Conservation (phyloP, 148 eudicot genomes). For the Pouteria glomerata region DNA sequence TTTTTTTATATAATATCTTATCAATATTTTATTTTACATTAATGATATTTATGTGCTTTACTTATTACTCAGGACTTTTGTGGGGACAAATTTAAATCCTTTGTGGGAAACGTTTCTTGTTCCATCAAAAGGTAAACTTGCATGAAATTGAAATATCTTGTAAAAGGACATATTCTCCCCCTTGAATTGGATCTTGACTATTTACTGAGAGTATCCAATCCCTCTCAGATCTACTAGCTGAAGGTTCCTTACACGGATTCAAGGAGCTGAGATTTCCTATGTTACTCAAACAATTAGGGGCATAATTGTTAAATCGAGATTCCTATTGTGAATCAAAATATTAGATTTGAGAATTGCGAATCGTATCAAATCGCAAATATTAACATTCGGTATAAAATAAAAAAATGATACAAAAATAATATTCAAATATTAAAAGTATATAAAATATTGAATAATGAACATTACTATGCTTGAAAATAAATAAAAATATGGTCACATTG, state of each 20-base stretch:
- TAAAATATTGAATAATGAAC: too few relatives aligned
- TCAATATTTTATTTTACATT: background rate
- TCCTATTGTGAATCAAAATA: too few relatives aligned
- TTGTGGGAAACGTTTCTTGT: slow-evolving; percentile 79
- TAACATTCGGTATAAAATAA: too few relatives aligned
- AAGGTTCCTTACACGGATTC: background rate
- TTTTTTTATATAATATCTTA: background rate
- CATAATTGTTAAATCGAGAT: too few relatives aligned
- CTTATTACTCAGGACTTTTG: slow-evolving; percentile 63
- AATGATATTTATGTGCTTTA: slow-evolving; percentile 14
- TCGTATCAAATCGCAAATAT: too few relatives aligned
- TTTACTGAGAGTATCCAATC: background rate
- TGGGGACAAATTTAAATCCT: slow-evolving; percentile 90
- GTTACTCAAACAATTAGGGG: background rate
- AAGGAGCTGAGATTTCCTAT: background rate
- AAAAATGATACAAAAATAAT: too few relatives aligned
- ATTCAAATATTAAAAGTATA: too few relatives aligned
- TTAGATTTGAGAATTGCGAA: too few relatives aligned
- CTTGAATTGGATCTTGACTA: background rate
- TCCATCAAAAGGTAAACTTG: slow-evolving; percentile 65
- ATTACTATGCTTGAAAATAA: too few relatives aligned
- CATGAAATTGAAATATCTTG: background rate
- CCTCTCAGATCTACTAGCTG: background rate
- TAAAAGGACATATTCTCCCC: background rate
- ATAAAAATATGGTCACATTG: too few relatives aligned